Percentiles rank a stretch among this genome's conserved stretches.
Conservation (phyloP, 768 basidiomycete species). For the Naganishia vaughanmartiniae region DNA sequence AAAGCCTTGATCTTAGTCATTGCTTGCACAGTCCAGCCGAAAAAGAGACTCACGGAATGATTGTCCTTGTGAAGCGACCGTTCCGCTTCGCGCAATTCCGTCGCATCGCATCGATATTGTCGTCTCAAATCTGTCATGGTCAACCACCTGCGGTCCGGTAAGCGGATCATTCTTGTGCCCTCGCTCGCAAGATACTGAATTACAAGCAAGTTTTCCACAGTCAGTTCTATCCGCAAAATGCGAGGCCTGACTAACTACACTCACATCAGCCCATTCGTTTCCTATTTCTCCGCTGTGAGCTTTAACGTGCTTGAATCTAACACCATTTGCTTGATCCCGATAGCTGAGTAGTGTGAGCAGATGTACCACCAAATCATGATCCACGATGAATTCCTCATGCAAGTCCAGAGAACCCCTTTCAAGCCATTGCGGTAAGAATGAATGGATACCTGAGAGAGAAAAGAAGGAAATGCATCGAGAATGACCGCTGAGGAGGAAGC, state of each 20-base stretch:
- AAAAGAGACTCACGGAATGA: too few species aligned
- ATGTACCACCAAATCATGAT: not conserved
- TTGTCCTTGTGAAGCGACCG: too few species aligned
- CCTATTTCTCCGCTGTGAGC: not conserved
- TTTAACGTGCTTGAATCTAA: not conserved
- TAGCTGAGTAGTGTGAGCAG: not conserved
- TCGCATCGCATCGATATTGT: too few species aligned
- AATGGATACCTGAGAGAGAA: not conserved
- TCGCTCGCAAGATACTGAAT: too few species aligned
- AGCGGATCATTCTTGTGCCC: too few species aligned
- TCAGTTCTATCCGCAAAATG: too few species aligned
- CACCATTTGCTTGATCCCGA: not conserved
- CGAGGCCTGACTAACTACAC: not conserved
- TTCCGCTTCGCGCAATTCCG: too few species aligned
- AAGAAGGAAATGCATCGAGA: not conserved
- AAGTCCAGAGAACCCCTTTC: not conserved
- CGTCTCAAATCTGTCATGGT: too few species aligned
- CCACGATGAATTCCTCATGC: not conserved
- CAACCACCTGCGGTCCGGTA: too few species aligned
- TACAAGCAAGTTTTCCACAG: too few species aligned
- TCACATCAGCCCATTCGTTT: not conserved
- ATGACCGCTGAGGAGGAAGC: not conserved
- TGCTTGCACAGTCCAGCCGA: too few species aligned
- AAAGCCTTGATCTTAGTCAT: too few species aligned
- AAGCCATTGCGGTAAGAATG: not conserved